phyloP scores from a whole-genome alignment of 2,329 filamentous ascomycete species.

The Cladophialophora carrionii region DNA sequence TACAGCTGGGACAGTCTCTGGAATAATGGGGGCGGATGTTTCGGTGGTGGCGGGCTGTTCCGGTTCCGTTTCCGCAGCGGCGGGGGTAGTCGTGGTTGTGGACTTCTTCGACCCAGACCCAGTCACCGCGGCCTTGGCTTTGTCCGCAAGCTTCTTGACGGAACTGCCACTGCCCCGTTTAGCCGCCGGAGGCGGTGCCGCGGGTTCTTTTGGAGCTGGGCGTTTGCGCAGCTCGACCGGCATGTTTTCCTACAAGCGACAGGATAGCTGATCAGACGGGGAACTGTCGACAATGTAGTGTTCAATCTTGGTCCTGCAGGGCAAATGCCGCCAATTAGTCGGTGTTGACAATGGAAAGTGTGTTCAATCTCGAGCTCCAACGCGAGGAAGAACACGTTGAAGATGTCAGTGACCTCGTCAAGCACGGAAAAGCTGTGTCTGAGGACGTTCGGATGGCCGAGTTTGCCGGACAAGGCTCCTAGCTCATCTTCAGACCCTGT shows the following conservation, averaged over 20 bases:
- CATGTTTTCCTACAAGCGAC: slow-evolving; percentile 5
- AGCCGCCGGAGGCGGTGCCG: slow-evolving; percentile 52
- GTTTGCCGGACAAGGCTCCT: background rate
- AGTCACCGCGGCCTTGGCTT: slow-evolving; percentile 39
- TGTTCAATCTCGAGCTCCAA: background rate
- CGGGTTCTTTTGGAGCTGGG: slow-evolving; percentile 56
- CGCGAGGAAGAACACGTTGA: background rate
- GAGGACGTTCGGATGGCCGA: background rate
- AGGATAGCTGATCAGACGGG: background rate
- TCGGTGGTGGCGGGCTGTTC: slow-evolving; percentile 27
- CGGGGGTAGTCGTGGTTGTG: slow-evolving; percentile 10
- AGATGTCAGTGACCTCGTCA: background rate
- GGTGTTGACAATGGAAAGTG: background rate
- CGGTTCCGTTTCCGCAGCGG: slow-evolving; percentile 11
- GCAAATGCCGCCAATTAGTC: background rate
- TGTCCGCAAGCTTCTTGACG: slow-evolving; percentile 42
- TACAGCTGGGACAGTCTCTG: slow-evolving; percentile 7
- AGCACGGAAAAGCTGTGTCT: background rate
- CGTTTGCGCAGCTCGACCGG: slow-evolving; percentile 65
- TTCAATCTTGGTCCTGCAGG: background rate
- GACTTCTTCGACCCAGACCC: background rate
- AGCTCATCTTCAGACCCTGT: background rate
- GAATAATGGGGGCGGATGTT: background rate
- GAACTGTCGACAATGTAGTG: background rate
- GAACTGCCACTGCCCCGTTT: slow-evolving; percentile 51